These are phyloP conservation scores for Moringa oleifera DNA, from an alignment of 345 rosid species.

Conservation along the genomic window DNA sequence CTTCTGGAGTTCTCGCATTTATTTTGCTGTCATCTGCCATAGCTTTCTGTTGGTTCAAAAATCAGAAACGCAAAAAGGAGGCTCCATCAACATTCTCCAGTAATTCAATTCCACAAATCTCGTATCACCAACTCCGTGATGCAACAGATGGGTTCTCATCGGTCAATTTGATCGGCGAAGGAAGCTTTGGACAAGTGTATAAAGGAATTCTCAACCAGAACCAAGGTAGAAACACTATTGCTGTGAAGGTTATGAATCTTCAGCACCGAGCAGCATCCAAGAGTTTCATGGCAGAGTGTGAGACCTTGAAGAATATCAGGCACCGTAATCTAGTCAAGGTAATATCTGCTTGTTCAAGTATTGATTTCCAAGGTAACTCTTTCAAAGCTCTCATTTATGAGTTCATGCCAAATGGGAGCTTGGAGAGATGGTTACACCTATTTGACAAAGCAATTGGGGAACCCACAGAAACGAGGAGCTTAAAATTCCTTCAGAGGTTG, in stretches of 20 bases:
- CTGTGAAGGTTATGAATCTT: slow-evolving; percentile 37
- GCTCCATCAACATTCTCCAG: neutral
- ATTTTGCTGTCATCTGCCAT: neutral
- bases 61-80: neutral
- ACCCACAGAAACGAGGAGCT: neutral
- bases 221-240: slow-evolving; percentile 2
- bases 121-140: slow-evolving; percentile 19
- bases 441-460: neutral
- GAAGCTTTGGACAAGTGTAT: slow-evolving; percentile 19
- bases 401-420: slow-evolving; percentile 23
- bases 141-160: slow-evolving; percentile 26
- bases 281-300: slow-evolving; percentile 46
- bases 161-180: slow-evolving; percentile 18
- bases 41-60: neutral
- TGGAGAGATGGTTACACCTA: slow-evolving; percentile 19
- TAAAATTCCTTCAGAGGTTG: slow-evolving; percentile 12
- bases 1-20: neutral
- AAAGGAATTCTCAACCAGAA: slow-evolving; percentile 4
- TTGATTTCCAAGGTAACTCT: slow-evolving; percentile 21
- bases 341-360: slow-evolving; percentile 28
- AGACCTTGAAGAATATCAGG: slow-evolving; percentile 25
- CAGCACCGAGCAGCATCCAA: slow-evolving; percentile 26
- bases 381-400: slow-evolving; percentile 21
- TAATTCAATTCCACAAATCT: slow-evolving; percentile 7
- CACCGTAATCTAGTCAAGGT: slow-evolving; percentile 42